phyloP scores from a whole-genome alignment of 2,329 filamentous ascomycete genomes.

The Botrytis paeoniae region DNA sequence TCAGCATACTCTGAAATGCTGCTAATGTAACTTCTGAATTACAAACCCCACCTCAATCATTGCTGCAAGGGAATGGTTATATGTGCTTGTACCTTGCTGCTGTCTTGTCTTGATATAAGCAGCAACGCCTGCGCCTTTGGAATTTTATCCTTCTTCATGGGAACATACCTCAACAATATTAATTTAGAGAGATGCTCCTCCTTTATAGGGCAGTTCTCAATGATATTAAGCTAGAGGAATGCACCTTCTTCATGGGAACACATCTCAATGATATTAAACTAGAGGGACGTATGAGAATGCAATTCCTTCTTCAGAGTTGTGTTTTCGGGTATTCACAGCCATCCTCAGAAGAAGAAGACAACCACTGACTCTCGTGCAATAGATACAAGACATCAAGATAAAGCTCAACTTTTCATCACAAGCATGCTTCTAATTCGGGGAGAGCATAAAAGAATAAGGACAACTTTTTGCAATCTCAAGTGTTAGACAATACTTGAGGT shows the following conservation, averaged over 20 bases:
- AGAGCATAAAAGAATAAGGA: background rate
- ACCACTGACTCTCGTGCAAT: too few species aligned
- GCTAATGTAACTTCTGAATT: background rate
- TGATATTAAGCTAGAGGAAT: background rate
- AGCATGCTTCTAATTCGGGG: too few species aligned
- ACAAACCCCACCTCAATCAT: background rate
- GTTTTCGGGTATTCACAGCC: background rate
- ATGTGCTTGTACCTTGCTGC: background rate
- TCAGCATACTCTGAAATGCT: background rate
- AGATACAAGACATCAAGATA: background rate
- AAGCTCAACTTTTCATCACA: too few species aligned
- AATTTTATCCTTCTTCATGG: background rate
- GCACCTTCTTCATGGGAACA: background rate
- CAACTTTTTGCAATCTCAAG: background rate
- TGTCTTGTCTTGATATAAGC: background rate
- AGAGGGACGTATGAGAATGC: background rate
- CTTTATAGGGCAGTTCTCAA: background rate
- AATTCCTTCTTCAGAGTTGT: too few species aligned
- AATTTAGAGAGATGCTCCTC: background rate
- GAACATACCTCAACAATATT: background rate
- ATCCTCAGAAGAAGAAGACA: background rate
- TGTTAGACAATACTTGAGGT: background rate
- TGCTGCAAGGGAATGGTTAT: background rate
- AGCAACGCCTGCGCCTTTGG: background rate
- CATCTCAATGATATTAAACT: background rate